Percentiles rank a stretch among this genome's conserved stretches.
Conservation (phyloP, 2,329 filamentous ascomycete species). For the Thermoascus crustaceus region DNA sequence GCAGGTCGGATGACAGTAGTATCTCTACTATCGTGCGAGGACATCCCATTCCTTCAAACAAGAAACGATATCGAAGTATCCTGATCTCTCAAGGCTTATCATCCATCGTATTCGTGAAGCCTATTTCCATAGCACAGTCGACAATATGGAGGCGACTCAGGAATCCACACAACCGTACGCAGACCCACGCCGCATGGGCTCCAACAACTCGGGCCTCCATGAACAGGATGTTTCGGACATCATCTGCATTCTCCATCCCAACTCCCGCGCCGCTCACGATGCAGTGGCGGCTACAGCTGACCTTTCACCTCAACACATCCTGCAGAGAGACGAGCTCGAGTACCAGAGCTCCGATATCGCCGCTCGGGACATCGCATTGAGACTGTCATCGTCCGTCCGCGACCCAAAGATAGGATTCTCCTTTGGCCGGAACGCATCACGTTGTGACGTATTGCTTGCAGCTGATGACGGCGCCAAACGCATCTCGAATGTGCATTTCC, state of each 20-base stretch:
- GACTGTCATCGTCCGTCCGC: slow-evolving; percentile 66
- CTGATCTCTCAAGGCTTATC: no score
- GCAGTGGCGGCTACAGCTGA: slow-evolving; percentile 56
- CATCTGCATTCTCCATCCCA: slow-evolving; percentile 77
- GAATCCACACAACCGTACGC: slow-evolving; percentile 69
- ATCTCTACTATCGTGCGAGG: no score
- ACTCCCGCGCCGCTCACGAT: slow-evolving; percentile 60
- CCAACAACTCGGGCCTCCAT: slow-evolving; percentile 73
- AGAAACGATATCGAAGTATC: no score
- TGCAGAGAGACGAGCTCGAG: slow-evolving; percentile 43
- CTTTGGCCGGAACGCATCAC: slow-evolving; percentile 67
- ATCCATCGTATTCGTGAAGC: no score
- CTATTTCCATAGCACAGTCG: neutral
- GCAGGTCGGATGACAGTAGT: no score
- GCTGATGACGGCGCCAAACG: slow-evolving; percentile 62
- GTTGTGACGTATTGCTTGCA: slow-evolving; percentile 65
- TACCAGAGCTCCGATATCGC: slow-evolving; percentile 28
- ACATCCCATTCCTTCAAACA: no score
- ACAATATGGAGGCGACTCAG: slow-evolving; percentile 43
- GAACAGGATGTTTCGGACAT: slow-evolving; percentile 81
- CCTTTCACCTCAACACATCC: slow-evolving; percentile 50
- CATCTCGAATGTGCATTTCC: slow-evolving; percentile 92
- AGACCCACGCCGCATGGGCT: slow-evolving; percentile 70
- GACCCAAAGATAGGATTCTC: slow-evolving; percentile 65
- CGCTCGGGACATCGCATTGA: slow-evolving; percentile 61